Percentiles rank a stretch among this genome's conserved stretches.
These are phyloP conservation scores for Gyrodon lividus DNA, from an alignment of 768 basidiomycete species.

Conservation along the genomic window DNA sequence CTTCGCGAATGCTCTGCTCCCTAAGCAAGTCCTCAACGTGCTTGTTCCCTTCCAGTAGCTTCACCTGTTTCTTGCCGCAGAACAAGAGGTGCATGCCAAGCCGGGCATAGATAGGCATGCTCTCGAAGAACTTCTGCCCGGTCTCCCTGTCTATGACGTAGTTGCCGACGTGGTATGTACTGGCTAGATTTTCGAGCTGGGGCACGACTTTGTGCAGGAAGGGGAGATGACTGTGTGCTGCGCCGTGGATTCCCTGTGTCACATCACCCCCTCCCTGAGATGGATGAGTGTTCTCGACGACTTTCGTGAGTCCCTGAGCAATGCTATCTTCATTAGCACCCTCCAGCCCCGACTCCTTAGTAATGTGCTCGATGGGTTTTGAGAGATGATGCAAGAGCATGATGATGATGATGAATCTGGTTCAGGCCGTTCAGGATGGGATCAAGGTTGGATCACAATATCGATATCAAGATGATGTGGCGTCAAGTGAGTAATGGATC, in stretches of 20 bases:
- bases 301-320: conserved; percentile 18
- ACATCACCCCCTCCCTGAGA: conserved; percentile 15
- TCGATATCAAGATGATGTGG: no score
- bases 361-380: conserved; percentile 31
- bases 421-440: background rate
- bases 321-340: conserved; percentile 20
- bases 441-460: background rate
- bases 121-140: conserved; percentile 60
- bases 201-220: conserved; percentile 52
- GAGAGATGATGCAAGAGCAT: conserved; percentile 22
- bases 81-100: conserved; percentile 80
- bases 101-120: conserved; percentile 71
- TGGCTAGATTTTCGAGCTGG: conserved; percentile 53
- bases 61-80: conserved; percentile 51
- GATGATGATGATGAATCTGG: conserved; percentile 8
- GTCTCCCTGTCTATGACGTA: conserved; percentile 51
- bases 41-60: conserved; percentile 45
- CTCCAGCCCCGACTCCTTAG: conserved; percentile 11
- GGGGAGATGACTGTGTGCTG: conserved; percentile 33
- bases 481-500: no score
- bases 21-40: conserved; percentile 49
- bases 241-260: conserved; percentile 31
- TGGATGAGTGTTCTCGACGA: conserved; percentile 18
- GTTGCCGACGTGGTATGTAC: conserved; percentile 56
- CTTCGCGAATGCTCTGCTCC: conserved; percentile 57